Conservation (phyloP, 768 basidiomycete species). For the Xerocomellus chrysenteron region DNA sequence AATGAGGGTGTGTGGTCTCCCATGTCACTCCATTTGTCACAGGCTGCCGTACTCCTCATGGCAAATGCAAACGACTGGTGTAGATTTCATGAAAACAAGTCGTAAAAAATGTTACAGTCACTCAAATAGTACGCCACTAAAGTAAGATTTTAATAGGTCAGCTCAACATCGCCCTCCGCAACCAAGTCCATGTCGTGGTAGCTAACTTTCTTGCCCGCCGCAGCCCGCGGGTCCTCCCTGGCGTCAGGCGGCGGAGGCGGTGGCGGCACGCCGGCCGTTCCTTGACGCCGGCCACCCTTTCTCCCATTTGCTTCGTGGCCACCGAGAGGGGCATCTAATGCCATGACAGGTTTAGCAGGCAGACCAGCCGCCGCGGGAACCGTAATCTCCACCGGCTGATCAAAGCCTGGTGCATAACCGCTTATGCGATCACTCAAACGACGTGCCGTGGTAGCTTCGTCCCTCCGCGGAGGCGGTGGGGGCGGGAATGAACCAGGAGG, state of each 20-base stretch:
- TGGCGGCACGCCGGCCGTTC: slow-evolving; percentile 48
- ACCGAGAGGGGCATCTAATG: slow-evolving; percentile 51
- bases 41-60: slow-evolving; percentile 27
- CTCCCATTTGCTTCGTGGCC: slow-evolving; percentile 32
- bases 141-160: slow-evolving; percentile 40
- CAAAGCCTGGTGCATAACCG: slow-evolving; percentile 60
- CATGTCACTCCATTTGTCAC: slow-evolving; percentile 30
- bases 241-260: slow-evolving; percentile 86
- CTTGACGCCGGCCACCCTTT: slow-evolving; percentile 40
- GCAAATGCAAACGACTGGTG: slow-evolving; percentile 18
- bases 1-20: slow-evolving; percentile 19
- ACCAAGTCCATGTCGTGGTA: slow-evolving; percentile 96
- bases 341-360: slow-evolving; percentile 72
- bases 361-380: slow-evolving; percentile 70
- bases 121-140: slow-evolving; percentile 27
- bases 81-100: slow-evolving; percentile 31
- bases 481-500: slow-evolving; percentile 37
- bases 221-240: slow-evolving; percentile 90
- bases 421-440: slow-evolving; percentile 80
- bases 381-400: slow-evolving; percentile 40
- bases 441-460: slow-evolving; percentile 57
- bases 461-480: slow-evolving; percentile 48
- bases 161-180: slow-evolving; percentile 73
- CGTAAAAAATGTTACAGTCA: slow-evolving; percentile 15
- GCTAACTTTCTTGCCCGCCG: slow-evolving; percentile 84